Conservation (phyloP, 75 land plant species). For the Pinus tabuliformis region DNA sequence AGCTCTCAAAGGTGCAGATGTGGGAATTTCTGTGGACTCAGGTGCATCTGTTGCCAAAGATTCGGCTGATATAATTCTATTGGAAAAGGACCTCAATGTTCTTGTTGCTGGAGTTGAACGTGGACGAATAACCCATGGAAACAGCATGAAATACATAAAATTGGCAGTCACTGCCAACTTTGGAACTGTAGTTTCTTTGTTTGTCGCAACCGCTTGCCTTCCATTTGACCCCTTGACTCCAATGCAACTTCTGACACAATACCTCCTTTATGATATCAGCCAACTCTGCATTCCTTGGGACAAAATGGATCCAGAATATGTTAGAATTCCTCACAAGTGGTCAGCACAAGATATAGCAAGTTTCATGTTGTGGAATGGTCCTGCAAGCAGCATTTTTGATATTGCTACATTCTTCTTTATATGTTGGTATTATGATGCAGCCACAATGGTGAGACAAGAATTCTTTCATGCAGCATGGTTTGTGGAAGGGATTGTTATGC, state of each 20-base stretch:
- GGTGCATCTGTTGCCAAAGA: conserved; percentile 54
- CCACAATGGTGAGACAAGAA: background rate
- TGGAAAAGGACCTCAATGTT: conserved; percentile 62
- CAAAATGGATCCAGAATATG: conserved; percentile 53
- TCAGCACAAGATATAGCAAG: conserved; percentile 23
- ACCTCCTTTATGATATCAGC: conserved; percentile 40
- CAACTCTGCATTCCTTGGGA: conserved; percentile 69
- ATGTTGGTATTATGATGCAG: conserved; percentile 31
- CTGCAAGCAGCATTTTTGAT: conserved; percentile 35
- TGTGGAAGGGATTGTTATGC: conserved; percentile 58
- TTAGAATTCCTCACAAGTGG: conserved; percentile 42
- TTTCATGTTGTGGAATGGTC: conserved; percentile 57
- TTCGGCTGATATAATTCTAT: conserved; percentile 47
- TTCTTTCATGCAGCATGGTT: conserved; percentile 54
- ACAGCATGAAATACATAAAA: conserved; percentile 61
- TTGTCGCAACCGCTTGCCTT: conserved; percentile 38
- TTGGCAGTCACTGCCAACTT: conserved; percentile 48
- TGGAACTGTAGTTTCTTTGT: conserved; percentile 40
- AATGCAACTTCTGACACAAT: conserved; percentile 49
- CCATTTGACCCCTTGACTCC: conserved; percentile 43
- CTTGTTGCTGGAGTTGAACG: conserved; percentile 58
- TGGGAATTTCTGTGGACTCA: conserved; percentile 60
- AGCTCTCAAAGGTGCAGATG: conserved; percentile 58
- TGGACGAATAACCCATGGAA: conserved; percentile 51
- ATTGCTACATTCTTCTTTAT: conserved; percentile 33